Base-by-base conservation (phyloP, 176 grass and related monocot genomes). In the Oryza officinalis region DNA sequence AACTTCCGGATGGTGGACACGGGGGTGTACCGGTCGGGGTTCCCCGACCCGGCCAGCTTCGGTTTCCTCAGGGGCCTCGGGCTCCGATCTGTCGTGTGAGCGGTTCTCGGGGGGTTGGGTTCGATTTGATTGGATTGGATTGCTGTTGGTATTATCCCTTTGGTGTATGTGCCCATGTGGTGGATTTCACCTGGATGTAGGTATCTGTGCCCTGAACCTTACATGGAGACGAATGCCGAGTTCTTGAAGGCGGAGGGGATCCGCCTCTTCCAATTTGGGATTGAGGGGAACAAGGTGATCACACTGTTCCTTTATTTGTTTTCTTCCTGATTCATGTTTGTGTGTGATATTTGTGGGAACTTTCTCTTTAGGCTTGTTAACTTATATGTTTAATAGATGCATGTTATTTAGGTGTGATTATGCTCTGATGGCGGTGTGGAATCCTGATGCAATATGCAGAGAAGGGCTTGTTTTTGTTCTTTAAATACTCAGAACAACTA, bases 271-370 rank as follows among this genome's bases (percentile, higher is more conserved):
- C 92, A 94, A 52, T 91, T 91, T 50, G 92, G 83, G 33, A 94
- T 94, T 43, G 92, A 94, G 20, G 83, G 91, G 45, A 94, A 31
- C 74, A 91, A 91, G 88, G 89, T 88, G 78, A 85, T 27, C 72
- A 65, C 43, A 14, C 17, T 83, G 37, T 75, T 32, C 30, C 67
- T 17, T 10, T 18, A 22, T 22, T 76, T 12, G 15, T 10, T 44
- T 28, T 9, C 5, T 15, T 8, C 15, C 15, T 65, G 7, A 3
- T 17, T 46, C n/a, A 7, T 49, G 15, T 52, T 75, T 23, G 8
- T 1, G 17, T 54, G 47, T 7, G 28, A 33, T 18, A 13, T 71
- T 15, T 15, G 12, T 26, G 5, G 13, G 10, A 5, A 72, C 8
- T 27, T 71, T 47, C 13, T 12, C 23, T 2, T 27, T 47, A n/a